Conservation (phyloP, 768 basidiomycete genomes). For the Xerocomellus dryophilus region DNA sequence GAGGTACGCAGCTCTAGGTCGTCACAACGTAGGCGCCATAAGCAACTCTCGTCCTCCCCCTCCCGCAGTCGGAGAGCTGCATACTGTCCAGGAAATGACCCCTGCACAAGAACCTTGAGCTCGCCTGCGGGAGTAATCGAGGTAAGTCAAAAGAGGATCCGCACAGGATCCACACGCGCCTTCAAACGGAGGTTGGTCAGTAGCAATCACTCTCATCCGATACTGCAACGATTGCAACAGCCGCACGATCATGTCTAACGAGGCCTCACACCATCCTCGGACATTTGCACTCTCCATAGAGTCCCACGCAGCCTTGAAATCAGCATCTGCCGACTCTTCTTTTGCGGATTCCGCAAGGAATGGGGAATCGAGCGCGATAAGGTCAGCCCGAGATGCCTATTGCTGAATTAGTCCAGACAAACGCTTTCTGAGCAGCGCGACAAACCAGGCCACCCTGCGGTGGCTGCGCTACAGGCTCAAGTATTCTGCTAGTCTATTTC, state of each 20-base stretch:
- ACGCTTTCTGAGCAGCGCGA: background rate
- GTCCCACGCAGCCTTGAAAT: slow-evolving; percentile 62
- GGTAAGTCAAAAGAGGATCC: background rate
- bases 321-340: slow-evolving; percentile 19
- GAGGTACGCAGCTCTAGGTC: slow-evolving; percentile 41
- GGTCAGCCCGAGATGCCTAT: slow-evolving; percentile 45
- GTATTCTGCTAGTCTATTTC: slow-evolving; percentile 10
- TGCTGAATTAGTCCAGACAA: slow-evolving; percentile 12
- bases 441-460: slow-evolving; percentile 24
- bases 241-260: slow-evolving; percentile 53
- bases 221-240: slow-evolving; percentile 48
- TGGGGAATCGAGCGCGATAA: slow-evolving; percentile 74
- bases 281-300: slow-evolving; percentile 40
- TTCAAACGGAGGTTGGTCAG: slow-evolving; percentile 56
- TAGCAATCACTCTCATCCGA: slow-evolving; percentile 49
- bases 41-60: slow-evolving; percentile 64
- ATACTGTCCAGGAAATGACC: slow-evolving; percentile 15
- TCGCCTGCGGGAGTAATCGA: slow-evolving; percentile 46
- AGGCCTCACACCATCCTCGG: slow-evolving; percentile 68
- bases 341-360: slow-evolving; percentile 49
- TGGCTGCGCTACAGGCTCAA: background rate
- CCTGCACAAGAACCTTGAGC: slow-evolving; percentile 53
- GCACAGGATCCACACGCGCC: slow-evolving; percentile 38
- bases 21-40: slow-evolving; percentile 66
- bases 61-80: slow-evolving; percentile 57